These are phyloP conservation scores for Aspergillus felis DNA, from an alignment of 2,329 filamentous ascomycete species.

Conservation along the genomic window DNA sequence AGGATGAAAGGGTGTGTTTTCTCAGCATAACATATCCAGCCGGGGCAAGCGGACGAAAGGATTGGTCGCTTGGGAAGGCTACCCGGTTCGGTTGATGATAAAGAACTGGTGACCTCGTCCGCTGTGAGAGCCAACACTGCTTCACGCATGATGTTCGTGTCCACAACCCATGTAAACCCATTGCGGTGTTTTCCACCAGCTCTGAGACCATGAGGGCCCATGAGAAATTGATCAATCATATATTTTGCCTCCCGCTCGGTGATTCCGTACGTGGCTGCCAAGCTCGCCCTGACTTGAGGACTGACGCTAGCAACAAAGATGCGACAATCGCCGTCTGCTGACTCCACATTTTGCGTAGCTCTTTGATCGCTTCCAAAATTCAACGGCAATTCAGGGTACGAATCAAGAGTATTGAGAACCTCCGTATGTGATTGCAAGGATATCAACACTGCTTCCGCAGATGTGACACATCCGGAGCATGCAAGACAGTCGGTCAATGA, in stretches of 20 bases:
- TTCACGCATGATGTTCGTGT: constrained; percentile 80
- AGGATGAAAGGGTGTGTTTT: constrained; percentile 95
- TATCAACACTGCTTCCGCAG: constrained; percentile 94
- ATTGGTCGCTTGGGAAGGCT: constrained; percentile 39
- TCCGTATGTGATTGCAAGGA: constrained; percentile 91
- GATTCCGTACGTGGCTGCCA: constrained; percentile 78
- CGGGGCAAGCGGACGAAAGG: constrained; percentile 86
- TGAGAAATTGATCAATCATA: constrained; percentile 79
- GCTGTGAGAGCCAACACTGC: constrained; percentile 76
- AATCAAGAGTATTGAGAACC: constrained; percentile 77
- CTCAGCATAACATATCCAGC: constrained; percentile 98
- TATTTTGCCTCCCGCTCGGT: constrained; percentile 69
- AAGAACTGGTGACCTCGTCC: constrained; percentile 60
- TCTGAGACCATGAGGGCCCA: constrained; percentile 65
- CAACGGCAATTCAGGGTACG: constrained; percentile 44
- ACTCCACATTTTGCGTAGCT: constrained; percentile 44
- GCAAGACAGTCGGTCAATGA: constrained; percentile 96
- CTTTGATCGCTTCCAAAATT: constrained; percentile 17
- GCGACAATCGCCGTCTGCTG: constrained; percentile 50
- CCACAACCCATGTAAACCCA: constrained; percentile 82
- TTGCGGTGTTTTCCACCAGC: constrained; percentile 68
- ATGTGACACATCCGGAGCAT: constrained; percentile 96
- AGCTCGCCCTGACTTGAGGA: constrained; percentile 81
- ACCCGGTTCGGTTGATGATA: constrained; percentile 14
- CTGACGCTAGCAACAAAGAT: constrained; percentile 91